Percentiles rank a stretch among this genome's conserved stretches.
phyloP scores from a whole-genome alignment of 768 basidiomycete species.

The Lactifluus volemus region DNA sequence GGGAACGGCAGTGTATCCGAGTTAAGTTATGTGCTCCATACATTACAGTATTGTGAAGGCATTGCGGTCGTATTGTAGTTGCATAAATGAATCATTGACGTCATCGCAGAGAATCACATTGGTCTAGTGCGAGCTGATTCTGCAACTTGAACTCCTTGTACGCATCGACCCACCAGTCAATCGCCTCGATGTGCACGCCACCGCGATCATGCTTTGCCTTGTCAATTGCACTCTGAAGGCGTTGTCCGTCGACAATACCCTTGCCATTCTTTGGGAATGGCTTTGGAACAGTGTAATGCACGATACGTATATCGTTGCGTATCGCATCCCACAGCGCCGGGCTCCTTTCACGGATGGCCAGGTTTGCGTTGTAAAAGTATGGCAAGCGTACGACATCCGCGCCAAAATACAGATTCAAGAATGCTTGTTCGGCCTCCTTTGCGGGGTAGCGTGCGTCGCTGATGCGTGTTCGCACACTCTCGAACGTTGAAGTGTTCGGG shows the following conservation, averaged over 20 bases:
- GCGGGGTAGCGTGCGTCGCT: conserved; percentile 32
- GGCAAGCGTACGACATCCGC: conserved; percentile 28
- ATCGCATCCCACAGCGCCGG: conserved; percentile 27
- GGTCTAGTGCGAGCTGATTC: not conserved
- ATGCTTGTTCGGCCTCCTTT: conserved; percentile 36
- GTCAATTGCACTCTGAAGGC: conserved; percentile 19
- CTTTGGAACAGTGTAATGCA: conserved; percentile 30
- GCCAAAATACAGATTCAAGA: conserved; percentile 32
- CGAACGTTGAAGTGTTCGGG: conserved; percentile 25
- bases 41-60: no score
- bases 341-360: conserved; percentile 29
- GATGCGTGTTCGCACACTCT: conserved; percentile 30
- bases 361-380: conserved; percentile 31
- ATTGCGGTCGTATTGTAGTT: no score
- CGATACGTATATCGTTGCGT: conserved; percentile 25
- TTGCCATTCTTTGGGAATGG: conserved; percentile 22
- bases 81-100: not conserved
- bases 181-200: conserved; percentile 20
- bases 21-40: no score
- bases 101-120: not conserved
- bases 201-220: conserved; percentile 12
- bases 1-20: no score
- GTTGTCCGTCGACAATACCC: conserved; percentile 19
- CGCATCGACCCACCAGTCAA: conserved; percentile 23
- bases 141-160: conserved; percentile 21